Base-by-base conservation (phyloP, 2,329 filamentous ascomycete species). In the Pezicula radicicola region DNA sequence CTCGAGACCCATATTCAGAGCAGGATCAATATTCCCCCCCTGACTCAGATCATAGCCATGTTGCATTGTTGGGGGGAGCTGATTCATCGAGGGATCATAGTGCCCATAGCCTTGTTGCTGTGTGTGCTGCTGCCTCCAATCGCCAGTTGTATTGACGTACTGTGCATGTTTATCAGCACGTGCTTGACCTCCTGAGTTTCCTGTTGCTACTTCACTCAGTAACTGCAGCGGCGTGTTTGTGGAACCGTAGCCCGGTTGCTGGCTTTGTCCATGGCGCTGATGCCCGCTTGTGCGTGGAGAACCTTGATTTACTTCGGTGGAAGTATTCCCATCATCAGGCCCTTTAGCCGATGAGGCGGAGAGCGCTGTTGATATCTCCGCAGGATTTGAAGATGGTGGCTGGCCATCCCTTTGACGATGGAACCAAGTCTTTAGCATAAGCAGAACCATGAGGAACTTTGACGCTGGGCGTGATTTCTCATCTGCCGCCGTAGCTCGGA, bases 401-500 rank as follows among this genome's bases (percentile, higher is more conserved):
- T 63, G 63, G 15, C 58, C 57, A 48, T 66, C 63, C 50, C 60
- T 55, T 51, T 67, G 66, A 30, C 65, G 59, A 48, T 66, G 59
- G 40, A 69, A 68, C 87, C 87, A 90, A 25, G 77, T 80, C 40
- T 81, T 81, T 25, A 92, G 70, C 83, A 91, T 87, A 46, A 79
- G 73, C 9, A 91, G 71, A 6, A 91, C 84, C 53, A 89, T 76
- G 2, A 87, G 73, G 56, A 91, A 91, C 67, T 89, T 91, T 46
- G 77, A 75, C 0, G 86, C 81, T 0, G 85, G 83, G 1, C 85
- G 77, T 42, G 82, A 88, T 53, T 78, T 80, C 47, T 87, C 81
- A 1, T 79, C 78, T 3, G 80, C 80, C 0, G 85, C 85, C 0
- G 84, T 78, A 37, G 78, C 76, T 52, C 78, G 77, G 61, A 93